Evolutionary conservation across 345 rosid species (phyloP).

Genomic region (Pugionium dolabratum): DNA sequence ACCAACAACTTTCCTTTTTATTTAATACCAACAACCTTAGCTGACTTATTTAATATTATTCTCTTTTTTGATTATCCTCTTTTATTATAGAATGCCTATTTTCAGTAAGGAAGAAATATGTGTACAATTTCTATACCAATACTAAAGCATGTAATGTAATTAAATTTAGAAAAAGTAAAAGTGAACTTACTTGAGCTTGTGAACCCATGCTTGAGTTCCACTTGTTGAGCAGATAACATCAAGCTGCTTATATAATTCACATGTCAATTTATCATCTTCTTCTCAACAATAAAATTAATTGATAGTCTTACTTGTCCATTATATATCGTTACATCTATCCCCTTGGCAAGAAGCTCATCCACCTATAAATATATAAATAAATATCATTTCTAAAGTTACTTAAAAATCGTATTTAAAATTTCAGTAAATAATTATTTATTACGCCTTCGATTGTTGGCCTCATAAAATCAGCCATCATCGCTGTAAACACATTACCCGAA

Average conservation of each 20-base stretch:
- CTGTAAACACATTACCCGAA: conserved; percentile 51
- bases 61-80: no score
- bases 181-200: conserved; percentile 67
- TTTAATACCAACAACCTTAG: no score
- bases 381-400: conserved; percentile 9
- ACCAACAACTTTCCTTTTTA: no score
- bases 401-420: neutral
- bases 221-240: conserved; percentile 83
- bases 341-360: conserved; percentile 72
- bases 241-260: conserved; percentile 48
- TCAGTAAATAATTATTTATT: conserved; percentile 2
- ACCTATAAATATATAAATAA: conserved; percentile 45
- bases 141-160: neutral
- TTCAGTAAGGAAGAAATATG: neutral
- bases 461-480: conserved; percentile 73
- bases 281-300: neutral
- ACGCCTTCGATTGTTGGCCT: conserved; percentile 75
- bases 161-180: neutral
- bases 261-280: conserved; percentile 20
- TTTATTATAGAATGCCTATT: neutral
- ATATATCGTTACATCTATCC: conserved; percentile 74
- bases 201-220: conserved; percentile 90
- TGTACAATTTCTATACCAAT: neutral
- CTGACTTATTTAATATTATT: no score
- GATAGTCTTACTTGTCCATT: conserved; percentile 73